Base-by-base conservation (phyloP, 352 stramenopile genomes). In the Phytophthora podocarpi region DNA sequence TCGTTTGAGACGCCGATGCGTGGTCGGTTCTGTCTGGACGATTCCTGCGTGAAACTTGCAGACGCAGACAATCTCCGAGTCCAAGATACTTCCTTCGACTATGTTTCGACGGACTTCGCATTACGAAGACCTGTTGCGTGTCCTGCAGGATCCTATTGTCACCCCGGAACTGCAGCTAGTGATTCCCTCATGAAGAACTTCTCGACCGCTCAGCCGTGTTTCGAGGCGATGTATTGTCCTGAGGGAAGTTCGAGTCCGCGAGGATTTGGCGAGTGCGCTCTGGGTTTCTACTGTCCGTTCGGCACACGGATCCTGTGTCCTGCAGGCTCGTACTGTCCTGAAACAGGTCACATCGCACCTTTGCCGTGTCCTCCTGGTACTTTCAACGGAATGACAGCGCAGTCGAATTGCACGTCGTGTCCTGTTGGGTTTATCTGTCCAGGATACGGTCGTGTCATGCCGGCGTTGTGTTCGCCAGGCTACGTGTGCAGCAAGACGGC, bases 321-420 rank as follows among this genome's bases (percentile, higher is more conserved):
- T 12, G 83, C 90, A 4, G 96, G 93, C 2, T 97, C 88, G 1
- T 97, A 96, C 56, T 99, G 97, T 58, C 96, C 97, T 10, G 41
- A 76, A 13, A 78, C 76, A 18, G 90, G 96, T 10, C 68, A 95
- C 21, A 80, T 80, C 31, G 72, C 91, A 5, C 96, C 97, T 2
- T 60, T 98, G 9, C 74, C 89, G 3, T 99, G 97, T 74, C 78
- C 84, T 10, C 96, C 96, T 23, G 96, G 95, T 2, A 83, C 70
- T 11, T 99, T 98, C 70, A 98, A 98, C 51, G 91, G 77, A 0
- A 97, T 98, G 92, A 78, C 97, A 24, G 89, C 77, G 10, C 95
- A 98, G 59, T 52, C 74, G 1, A 76, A 84, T 43, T 99, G 97
- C 67, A 93, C 79, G 0, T 43, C 55, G 0, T 99, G 97, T 66